These are phyloP conservation scores for Starmera dryadoides DNA, from an alignment of 805 yeast species.

Conservation along the genomic window DNA sequence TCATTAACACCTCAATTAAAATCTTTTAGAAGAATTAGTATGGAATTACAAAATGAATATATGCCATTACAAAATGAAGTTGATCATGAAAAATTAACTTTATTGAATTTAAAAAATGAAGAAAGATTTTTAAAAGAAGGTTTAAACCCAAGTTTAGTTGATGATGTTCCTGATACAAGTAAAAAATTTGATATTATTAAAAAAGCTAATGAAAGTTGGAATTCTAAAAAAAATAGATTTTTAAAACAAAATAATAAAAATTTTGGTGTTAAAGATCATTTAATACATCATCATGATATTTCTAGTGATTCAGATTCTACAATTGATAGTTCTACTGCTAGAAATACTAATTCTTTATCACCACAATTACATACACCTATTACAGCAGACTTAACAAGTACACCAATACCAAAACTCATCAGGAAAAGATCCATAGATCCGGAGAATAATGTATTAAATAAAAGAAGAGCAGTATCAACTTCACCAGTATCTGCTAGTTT, in stretches of 20 bases:
- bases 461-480: constrained; percentile 22
- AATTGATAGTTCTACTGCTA: too few relatives aligned
- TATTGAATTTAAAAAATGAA: constrained; percentile 17
- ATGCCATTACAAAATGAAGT: constrained; percentile 19
- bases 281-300: too few relatives aligned
- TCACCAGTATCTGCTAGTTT: constrained; percentile 16
- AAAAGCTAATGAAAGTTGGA: constrained; percentile 22
- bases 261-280: too few relatives aligned
- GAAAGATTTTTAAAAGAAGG: constrained; percentile 6
- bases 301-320: not conserved
- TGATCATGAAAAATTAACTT: constrained; percentile 19
- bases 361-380: too few relatives aligned
- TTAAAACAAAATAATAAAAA: too few relatives aligned
- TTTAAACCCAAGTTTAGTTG: not conserved
- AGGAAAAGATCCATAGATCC: constrained; percentile 17
- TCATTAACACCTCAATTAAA: constrained; percentile 19
- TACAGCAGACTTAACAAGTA: too few relatives aligned
- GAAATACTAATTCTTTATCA: constrained; percentile 2
- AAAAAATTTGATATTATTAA: constrained; percentile 20
- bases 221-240: constrained; percentile 10
- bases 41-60: constrained; percentile 17
- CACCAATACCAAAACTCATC: not conserved
- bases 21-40: constrained; percentile 17
- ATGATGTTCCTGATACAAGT: constrained; percentile 2
- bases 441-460: constrained; percentile 6